phyloP scores from a whole-genome alignment of 768 basidiomycete species.

The Russula foetens region DNA sequence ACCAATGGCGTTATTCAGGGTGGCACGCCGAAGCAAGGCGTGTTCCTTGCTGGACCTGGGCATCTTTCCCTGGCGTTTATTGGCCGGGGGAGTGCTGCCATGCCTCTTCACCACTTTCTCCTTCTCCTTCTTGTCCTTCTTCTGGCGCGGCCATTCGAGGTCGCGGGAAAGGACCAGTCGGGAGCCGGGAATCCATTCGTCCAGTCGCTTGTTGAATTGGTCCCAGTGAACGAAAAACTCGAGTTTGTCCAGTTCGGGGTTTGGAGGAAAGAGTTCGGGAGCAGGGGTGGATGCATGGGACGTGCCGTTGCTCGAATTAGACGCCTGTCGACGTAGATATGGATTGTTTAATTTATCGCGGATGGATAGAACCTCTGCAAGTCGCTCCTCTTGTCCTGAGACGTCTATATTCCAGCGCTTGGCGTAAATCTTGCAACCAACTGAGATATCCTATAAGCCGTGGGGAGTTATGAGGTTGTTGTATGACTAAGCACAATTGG shows the following conservation, averaged over 20 bases:
- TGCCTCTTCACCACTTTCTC: constrained; percentile 55
- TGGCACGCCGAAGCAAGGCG: constrained; percentile 29
- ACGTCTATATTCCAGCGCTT: constrained; percentile 70
- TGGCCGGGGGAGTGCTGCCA: constrained; percentile 13
- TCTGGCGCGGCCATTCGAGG: constrained; percentile 94
- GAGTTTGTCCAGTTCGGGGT: constrained; percentile 61
- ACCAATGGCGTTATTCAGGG: constrained; percentile 29
- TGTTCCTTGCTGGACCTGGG: constrained; percentile 21
- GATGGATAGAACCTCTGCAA: constrained; percentile 93
- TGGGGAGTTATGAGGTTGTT: constrained; percentile 7
- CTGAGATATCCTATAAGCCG: constrained; percentile 60
- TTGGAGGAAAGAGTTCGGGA: constrained; percentile 36
- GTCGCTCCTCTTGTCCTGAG: constrained; percentile 67
- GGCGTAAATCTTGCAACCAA: constrained; percentile 95
- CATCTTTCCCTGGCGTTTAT: constrained; percentile 21
- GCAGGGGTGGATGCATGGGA: constrained; percentile 22
- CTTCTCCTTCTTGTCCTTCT: constrained; percentile 48
- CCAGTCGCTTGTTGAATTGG: constrained; percentile 96
- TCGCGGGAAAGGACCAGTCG: constrained; percentile 78
- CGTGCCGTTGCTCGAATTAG: constrained; percentile 24
- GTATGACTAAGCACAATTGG: constrained; percentile 20
- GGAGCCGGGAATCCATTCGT: constrained; percentile 92
- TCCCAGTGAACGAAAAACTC: constrained; percentile 99
- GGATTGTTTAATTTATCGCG: constrained; percentile 72
- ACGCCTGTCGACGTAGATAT: constrained; percentile 43